A percentile compares a stretch with the other conserved stretches of the same genome.
These are phyloP conservation scores for Globisporangium perplexum DNA, from an alignment of 352 stramenopile species.

Conservation along the genomic window DNA sequence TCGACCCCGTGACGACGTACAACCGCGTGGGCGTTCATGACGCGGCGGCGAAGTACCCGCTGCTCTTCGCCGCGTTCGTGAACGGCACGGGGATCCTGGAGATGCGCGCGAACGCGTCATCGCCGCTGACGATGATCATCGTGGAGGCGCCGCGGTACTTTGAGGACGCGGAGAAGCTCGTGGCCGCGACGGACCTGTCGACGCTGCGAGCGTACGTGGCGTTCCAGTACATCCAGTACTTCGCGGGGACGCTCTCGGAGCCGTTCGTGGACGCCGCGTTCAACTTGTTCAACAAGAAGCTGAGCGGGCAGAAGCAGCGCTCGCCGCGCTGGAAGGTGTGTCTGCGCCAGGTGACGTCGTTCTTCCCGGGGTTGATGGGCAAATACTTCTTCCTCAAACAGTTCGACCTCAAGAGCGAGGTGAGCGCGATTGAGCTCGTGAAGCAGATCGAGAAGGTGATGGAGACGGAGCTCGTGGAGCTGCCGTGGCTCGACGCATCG, in stretches of 20 bases:
- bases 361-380: constrained; percentile 65
- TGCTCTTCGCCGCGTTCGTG: constrained; percentile 48
- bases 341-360: constrained; percentile 42
- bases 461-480: constrained; percentile 58
- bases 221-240: constrained; percentile 50
- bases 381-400: constrained; percentile 90
- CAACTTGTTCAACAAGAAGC: constrained; percentile 75
- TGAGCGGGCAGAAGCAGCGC: constrained; percentile 81
- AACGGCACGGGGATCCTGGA: constrained; percentile 34
- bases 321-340: constrained; percentile 90
- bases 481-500: constrained; percentile 86
- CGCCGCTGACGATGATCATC: constrained; percentile 28
- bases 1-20: constrained; percentile 87
- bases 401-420: constrained; percentile 83
- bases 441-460: constrained; percentile 78
- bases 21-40: constrained; percentile 81
- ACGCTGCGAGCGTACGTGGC: constrained; percentile 42
- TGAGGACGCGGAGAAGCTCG: constrained; percentile 35
- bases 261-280: constrained; percentile 88
- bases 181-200: constrained; percentile 31
- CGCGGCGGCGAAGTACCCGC: constrained; percentile 34
- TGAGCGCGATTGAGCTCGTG: constrained; percentile 81
- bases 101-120: constrained; percentile 23
- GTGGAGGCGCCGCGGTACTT: constrained; percentile 62
- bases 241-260: constrained; percentile 36